Base-by-base conservation (phyloP, 345 rosid genomes). In the Eucalyptus cloeziana region DNA sequence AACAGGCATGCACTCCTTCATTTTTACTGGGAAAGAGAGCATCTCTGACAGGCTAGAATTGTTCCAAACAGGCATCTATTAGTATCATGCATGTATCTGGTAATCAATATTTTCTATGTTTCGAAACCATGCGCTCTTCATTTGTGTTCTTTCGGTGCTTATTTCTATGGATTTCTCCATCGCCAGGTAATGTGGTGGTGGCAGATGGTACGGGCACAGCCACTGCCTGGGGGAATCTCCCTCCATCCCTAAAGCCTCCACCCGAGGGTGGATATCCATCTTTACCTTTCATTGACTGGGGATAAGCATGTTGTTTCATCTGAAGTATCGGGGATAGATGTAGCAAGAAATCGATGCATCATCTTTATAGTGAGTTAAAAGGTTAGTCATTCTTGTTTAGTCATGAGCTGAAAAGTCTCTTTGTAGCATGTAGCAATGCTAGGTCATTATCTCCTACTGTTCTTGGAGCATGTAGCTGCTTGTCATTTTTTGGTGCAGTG, bases 211-310 rank as follows among this genome's bases (percentile, higher is more conserved):
- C 85, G 88, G 94, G 94, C 88, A 91, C 90, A 90, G 89, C 85
- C 85, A 76, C 85, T 21, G 85, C 95, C 33, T 98, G 96, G 98
- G 95, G 94, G 24, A 94, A 95, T 92, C 94, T 98, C 89, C 99
- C 99, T 30, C 99, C 96, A 33, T 98, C 99, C 10, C 92, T 98
- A 88, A 92, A 91, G 94, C 99, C 99, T 88, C 97, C 98, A 80
- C 97, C 99, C 0, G 97, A 96, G 86, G 93, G 95, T 44, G 98
- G 97, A 90, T 97, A 95, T 90, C 96, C 89, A 3, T 91, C 91
- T 49, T 94, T 92, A 91, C 97, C 97, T 30, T 91, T 90, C 25
- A 86, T 94, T 58, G 99, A 96, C 89, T 97, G 99, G 99, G 99
- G 99, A 90, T 97, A 94, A 87, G 69, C 8, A 40, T 76, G 47